Conservation (phyloP, 2,329 filamentous ascomycete species). For the Chrysosporium keratinophilum region DNA sequence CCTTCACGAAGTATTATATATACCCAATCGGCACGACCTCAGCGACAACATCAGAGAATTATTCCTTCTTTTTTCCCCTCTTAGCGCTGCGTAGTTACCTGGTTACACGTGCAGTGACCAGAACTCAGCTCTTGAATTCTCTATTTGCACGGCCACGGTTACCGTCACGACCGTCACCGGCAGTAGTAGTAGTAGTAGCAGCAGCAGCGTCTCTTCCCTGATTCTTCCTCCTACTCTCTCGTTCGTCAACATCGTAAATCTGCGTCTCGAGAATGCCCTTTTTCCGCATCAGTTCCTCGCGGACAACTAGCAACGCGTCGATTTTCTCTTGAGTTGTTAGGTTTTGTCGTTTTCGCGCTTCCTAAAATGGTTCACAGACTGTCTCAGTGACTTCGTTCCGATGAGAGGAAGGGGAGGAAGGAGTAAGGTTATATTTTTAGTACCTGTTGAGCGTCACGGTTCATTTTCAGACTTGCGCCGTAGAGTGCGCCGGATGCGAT, state of each 20-base stretch:
- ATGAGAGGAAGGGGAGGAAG: background rate
- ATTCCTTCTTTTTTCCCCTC: too few species aligned
- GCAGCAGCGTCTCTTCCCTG: background rate
- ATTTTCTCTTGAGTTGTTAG: constrained; percentile 46
- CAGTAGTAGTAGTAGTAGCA: background rate
- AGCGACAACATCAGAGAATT: too few species aligned
- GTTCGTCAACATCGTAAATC: constrained; percentile 41
- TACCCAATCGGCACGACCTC: too few species aligned
- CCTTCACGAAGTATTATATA: too few species aligned
- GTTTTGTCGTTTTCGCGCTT: constrained; percentile 39
- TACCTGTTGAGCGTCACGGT: constrained; percentile 18
- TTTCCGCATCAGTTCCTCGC: constrained; percentile 42
- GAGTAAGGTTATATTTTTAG: background rate
- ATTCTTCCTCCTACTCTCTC: constrained; percentile 18
- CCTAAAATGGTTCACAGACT: too few species aligned
- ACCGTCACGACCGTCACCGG: background rate
- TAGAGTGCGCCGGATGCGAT: constrained; percentile 50
- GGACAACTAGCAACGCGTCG: constrained; percentile 42
- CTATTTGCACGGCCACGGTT: too few species aligned
- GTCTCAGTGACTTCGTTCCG: too few species aligned
- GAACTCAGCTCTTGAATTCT: too few species aligned
- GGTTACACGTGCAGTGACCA: too few species aligned
- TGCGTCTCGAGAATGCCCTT: constrained; percentile 48
- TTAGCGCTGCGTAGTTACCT: too few species aligned
- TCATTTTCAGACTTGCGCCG: constrained; percentile 43